Evolutionary conservation across 2,329 filamentous ascomycete species (phyloP).

Genomic region (Pseudogymnoascus sp.): DNA sequence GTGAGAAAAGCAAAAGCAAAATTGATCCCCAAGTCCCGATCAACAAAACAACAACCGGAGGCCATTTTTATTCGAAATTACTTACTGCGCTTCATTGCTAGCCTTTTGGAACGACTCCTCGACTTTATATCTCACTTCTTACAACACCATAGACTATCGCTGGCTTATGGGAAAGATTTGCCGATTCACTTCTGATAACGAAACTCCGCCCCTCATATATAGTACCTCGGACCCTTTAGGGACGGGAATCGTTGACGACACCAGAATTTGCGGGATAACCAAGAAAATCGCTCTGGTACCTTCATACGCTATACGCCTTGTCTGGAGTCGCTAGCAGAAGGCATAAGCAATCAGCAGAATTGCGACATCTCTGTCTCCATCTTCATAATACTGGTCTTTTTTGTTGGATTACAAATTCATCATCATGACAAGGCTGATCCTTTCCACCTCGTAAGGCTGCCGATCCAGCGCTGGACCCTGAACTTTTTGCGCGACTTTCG

Average conservation of each 20-base stretch:
- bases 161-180: neutral
- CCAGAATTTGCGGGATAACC: neutral
- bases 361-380: slow-evolving; percentile 2
- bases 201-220: slow-evolving; percentile 3
- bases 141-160: neutral
- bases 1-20: slow-evolving; percentile 9
- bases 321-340: slow-evolving; percentile 3
- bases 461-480: slow-evolving; percentile 12
- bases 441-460: slow-evolving; percentile 71
- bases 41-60: slow-evolving; percentile 1
- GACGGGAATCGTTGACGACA: slow-evolving; percentile 7
- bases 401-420: slow-evolving; percentile 7
- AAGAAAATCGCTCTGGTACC: slow-evolving; percentile 7
- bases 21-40: neutral
- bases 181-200: slow-evolving; percentile 4
- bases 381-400: slow-evolving; percentile 5
- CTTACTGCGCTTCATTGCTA: neutral
- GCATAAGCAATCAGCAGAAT: slow-evolving; percentile 5
- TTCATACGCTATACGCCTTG: neutral
- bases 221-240: slow-evolving; percentile 5
- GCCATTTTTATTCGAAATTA: neutral
- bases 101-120: neutral
- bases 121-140: neutral
- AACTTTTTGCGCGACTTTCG: neutral
- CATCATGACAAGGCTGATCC: slow-evolving; percentile 68